Conservation (phyloP, 2,329 filamentous ascomycete species). For the Grosmannia serpens region DNA sequence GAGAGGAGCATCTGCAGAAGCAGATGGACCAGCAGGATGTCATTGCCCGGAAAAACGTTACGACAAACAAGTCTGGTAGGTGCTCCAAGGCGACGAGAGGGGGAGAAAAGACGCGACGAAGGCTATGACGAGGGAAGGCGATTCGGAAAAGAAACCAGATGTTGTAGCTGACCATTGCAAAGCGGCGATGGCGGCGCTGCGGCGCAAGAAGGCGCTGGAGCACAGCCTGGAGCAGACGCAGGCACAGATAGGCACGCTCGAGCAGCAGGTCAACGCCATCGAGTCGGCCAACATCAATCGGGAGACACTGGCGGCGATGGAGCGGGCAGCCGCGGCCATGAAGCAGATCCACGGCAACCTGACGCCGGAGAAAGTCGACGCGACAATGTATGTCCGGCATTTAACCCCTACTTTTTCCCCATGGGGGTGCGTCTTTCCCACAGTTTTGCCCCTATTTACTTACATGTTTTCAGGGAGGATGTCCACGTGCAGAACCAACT, state of each 20-base stretch:
- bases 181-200: slow-evolving; percentile 84
- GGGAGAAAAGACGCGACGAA: background rate
- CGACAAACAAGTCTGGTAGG: slow-evolving; percentile 79
- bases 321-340: slow-evolving; percentile 84
- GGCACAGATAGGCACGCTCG: slow-evolving; percentile 80
- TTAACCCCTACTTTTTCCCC: background rate
- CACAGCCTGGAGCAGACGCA: slow-evolving; percentile 83
- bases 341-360: slow-evolving; percentile 82
- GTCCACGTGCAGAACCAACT: slow-evolving; percentile 86
- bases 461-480: slow-evolving; percentile 54
- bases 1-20: slow-evolving; percentile 78
- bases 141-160: background rate
- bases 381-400: slow-evolving; percentile 59
- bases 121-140: slow-evolving; percentile 16
- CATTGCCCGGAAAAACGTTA: slow-evolving; percentile 79
- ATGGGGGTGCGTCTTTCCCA: background rate
- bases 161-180: slow-evolving; percentile 9
- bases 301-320: slow-evolving; percentile 89
- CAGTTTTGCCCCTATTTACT: slow-evolving; percentile 10
- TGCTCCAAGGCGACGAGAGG: background rate
- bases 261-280: slow-evolving; percentile 93
- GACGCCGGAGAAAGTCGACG: slow-evolving; percentile 88
- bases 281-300: slow-evolving; percentile 98
- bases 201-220: slow-evolving; percentile 91
- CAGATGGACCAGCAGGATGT: slow-evolving; percentile 90